Evolutionary conservation across 2,329 filamentous ascomycete species (phyloP), one percentile per base, ranked within the genome.

Genomic region (Stachybotrys chartarum): DNA sequence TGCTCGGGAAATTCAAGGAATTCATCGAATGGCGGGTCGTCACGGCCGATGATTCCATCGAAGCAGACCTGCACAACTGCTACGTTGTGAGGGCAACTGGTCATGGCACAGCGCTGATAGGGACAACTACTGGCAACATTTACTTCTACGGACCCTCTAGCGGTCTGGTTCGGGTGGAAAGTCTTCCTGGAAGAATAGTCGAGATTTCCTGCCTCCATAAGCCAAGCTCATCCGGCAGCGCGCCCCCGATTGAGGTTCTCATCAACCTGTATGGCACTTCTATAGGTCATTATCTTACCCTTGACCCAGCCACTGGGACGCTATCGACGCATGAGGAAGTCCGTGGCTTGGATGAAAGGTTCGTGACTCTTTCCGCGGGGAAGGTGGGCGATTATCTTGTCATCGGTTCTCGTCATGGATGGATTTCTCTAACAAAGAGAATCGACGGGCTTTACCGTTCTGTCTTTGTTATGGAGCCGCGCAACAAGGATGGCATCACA

Each of bases 401-500:
- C 45, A 68, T 85, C 5, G 83, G 83, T 11, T 82, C 80, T 0
- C 73, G 82, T 1, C 75, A 75, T 46, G 82, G 82, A 2, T 75
- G 70, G 39, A 61, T 85, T 6, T 69, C 75, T 3, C 50, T 74
- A 1, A 56, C 71, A 31, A 65, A 60, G 35, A 62, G 58, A 11
- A 54, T 55, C 1, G 61, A 66, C 5, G 61, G 59, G 1, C 63
- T 61, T 7, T 70, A 71, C 49, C 64, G 64, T 1, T 61, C 64
- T 1, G 55, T 70, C 6, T 59, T 69, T 14, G 69, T 70, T 12
- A 60, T 73, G 3, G 71, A 77, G 42, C 70, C 74, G 18, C 74
- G 70, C n/a, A 72, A 68, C 48, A 71, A 72, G 39, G 80, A 95
- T 63, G 81, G 87, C 7, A 82, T 96, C 48, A 93, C 88, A 3